Percentiles rank a stretch among this genome's conserved stretches.
Conservation (phyloP, 2,329 filamentous ascomycete genomes). For the Grosmannia clavigera region DNA sequence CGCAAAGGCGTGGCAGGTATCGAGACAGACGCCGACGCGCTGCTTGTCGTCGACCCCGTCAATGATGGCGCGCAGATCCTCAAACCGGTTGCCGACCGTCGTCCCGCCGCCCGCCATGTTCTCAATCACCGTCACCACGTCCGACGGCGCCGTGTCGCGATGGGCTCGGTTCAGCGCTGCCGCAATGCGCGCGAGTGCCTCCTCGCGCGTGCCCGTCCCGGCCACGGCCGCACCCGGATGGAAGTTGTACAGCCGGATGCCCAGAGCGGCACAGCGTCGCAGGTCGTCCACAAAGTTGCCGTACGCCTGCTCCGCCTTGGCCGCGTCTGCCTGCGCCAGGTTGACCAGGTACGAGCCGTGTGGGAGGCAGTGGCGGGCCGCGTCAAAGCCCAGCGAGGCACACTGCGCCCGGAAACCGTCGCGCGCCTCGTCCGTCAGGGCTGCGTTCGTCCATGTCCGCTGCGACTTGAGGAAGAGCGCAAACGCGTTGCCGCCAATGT, state of each 20-base stretch:
- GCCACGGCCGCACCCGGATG: constrained; percentile 70
- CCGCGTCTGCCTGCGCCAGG: constrained; percentile 69
- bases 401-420: constrained; percentile 59
- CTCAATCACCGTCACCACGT: constrained; percentile 76
- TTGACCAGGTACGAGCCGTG: constrained; percentile 97
- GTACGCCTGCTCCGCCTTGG: constrained; percentile 78
- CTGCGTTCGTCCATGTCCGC: constrained; percentile 82
- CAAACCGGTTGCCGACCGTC: constrained; percentile 72
- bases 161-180: constrained; percentile 73
- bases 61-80: constrained; percentile 80
- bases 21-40: constrained; percentile 85
- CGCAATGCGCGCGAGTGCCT: constrained; percentile 69
- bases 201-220: constrained; percentile 51
- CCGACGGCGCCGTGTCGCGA: constrained; percentile 46
- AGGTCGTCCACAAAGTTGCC: constrained; percentile 79
- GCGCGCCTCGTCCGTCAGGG: constrained; percentile 54
- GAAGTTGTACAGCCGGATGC: constrained; percentile 93
- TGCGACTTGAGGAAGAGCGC: constrained; percentile 94
- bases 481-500: constrained; percentile 85
- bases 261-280: constrained; percentile 68
- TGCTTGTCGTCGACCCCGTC: constrained; percentile 64
- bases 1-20: constrained; percentile 94
- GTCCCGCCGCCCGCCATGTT: constrained; percentile 92
- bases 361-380: constrained; percentile 63
- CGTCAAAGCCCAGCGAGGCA: constrained; percentile 57